Evolutionary conservation across 2,329 filamentous ascomycete genomes (phyloP), one percentile per base, ranked within the genome.

Genomic region (Ceratocystis cubensis): DNA sequence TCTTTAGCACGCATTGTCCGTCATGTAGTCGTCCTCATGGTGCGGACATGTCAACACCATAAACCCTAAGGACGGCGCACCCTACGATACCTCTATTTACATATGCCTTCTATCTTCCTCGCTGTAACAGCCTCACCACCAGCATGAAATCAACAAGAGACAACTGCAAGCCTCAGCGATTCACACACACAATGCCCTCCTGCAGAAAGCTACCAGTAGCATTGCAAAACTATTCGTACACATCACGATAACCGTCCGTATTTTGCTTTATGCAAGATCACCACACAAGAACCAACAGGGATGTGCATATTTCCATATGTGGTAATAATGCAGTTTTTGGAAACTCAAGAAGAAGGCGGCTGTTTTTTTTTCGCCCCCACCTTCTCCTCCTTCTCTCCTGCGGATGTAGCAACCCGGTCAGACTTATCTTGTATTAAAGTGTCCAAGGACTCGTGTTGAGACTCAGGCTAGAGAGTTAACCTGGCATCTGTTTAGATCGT

Each of bases 311-410:
- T 57, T 57, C 50, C 50, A 25, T 28, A 57, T 57, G 8, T 13
- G 25, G 50, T 57, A 57, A 57, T 57, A 57, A 28, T 57, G 50
- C 50, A 30, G 50, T 57, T 57, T 57, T 15, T 13, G 22, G 50
- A 57, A 57, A 2, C 15, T n/a, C 50, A 2, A 10, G 3, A 30
- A 28, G 50, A 30, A 56, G 50, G 2, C 2, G 4, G 50, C 17
- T 57, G 6, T 20, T 30, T 33, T 30, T 4, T 15, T 33, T 33
- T 5, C 25, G 5, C 25, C 28, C 53, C 17, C 25, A 15, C 8
- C 15, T 5, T 20, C 50, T 10, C 25, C 10, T 5, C 22, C 22
- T 10, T 13, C 25, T 30, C 22, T 22, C 10, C 15, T 25, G 22
- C 15, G 50, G 50, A 57, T 57, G 50, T 28, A 17, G 50, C 22